A percentile compares a stretch with the other conserved stretches of the same genome.
Conservation (phyloP, 2,329 filamentous ascomycete genomes). For the Aspergillus piperis region DNA sequence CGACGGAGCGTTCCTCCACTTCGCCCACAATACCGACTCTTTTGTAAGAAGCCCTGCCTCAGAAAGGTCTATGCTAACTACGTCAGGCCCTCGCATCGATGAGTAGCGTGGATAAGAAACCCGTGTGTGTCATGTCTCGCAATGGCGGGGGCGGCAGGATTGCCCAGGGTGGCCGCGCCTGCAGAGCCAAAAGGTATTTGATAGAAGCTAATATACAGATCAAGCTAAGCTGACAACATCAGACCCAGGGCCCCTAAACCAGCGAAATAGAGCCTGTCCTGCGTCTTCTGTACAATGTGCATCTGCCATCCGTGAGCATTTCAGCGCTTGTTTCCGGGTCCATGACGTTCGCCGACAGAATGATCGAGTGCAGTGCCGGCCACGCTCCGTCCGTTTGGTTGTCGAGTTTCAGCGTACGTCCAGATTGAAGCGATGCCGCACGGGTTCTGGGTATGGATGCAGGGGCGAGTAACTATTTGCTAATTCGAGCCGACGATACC, state of each 20-base stretch:
- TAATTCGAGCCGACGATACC: not conserved
- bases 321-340: not conserved
- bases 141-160: constrained; percentile 56
- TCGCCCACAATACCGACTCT: constrained; percentile 93
- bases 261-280: not conserved
- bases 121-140: constrained; percentile 86
- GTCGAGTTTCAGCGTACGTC: not conserved
- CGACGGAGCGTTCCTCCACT: constrained; percentile 79
- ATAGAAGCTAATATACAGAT: not conserved
- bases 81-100: constrained; percentile 77
- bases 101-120: constrained; percentile 72
- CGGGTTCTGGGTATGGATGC: not conserved
- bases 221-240: not conserved
- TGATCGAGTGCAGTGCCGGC: not conserved
- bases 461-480: not conserved
- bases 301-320: not conserved
- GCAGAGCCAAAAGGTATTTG: constrained; percentile 30
- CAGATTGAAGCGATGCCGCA: not conserved
- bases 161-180: constrained; percentile 49
- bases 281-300: not conserved
- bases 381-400: not conserved
- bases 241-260: not conserved
- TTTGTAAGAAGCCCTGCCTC: constrained; percentile 50
- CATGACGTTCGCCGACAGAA: not conserved
- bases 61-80: constrained; percentile 6